Percentiles rank a stretch among this genome's conserved stretches.
Evolutionary conservation across 208 protist genomes (phyloP).

Genomic region (Tetramitus jugosus): DNA sequence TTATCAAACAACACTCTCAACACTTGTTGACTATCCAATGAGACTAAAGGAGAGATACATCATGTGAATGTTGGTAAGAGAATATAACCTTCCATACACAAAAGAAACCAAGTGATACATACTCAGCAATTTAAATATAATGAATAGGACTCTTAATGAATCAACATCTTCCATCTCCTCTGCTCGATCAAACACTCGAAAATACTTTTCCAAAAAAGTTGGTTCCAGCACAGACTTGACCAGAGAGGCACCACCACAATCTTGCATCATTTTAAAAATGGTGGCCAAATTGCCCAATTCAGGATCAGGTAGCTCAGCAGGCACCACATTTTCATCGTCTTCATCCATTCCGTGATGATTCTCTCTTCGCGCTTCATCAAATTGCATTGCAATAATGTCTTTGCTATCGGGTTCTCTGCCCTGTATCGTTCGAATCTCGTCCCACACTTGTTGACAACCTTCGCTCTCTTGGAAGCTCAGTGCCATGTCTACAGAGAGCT

Average conservation of each 20-base stretch:
- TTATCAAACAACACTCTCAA: background rate
- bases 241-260: no score
- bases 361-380: background rate
- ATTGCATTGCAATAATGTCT: background rate
- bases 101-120: background rate
- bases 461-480: background rate
- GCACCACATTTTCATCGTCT: background rate
- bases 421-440: slow-evolving; percentile 8
- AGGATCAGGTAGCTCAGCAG: background rate
- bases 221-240: no score
- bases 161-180: background rate
- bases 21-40: background rate
- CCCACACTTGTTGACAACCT: background rate
- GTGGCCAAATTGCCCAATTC: background rate
- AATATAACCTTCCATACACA: background rate
- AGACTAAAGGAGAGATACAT: background rate
- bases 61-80: no score
- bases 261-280: slow-evolving; percentile 1
- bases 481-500: background rate
- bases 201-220: slow-evolving; percentile 6
- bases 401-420: slow-evolving; percentile 5
- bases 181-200: background rate
- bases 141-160: background rate
- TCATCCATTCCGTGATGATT: background rate
- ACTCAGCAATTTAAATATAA: background rate